A percentile compares a stretch with the other conserved stretches of the same genome.
phyloP scores from a whole-genome alignment of 306 rosid genomes.

The Cercis canadensis region DNA sequence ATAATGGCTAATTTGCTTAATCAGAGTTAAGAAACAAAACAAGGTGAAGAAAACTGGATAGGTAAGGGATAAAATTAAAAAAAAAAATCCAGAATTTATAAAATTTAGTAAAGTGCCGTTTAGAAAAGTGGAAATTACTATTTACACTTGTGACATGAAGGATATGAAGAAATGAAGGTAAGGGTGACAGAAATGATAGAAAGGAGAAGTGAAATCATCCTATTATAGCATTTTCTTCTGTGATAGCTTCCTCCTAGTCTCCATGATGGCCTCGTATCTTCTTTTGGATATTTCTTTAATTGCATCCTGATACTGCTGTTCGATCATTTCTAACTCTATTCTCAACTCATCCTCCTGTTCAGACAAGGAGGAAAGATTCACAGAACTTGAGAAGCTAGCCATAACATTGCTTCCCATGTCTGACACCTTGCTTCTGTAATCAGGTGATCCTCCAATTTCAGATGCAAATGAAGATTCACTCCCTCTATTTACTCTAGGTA shows the following conservation, averaged over 20 bases:
- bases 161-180: conserved; percentile 3
- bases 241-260: conserved; percentile 47
- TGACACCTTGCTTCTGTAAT: conserved; percentile 18
- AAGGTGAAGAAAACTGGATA: not conserved
- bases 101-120: no score
- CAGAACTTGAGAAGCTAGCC: conserved; percentile 17
- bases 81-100: no score
- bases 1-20: no score
- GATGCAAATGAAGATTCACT: conserved; percentile 33
- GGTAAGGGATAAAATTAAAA: no score
- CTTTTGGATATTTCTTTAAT: conserved; percentile 44
- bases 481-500: conserved; percentile 9
- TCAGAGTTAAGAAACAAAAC: no score
- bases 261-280: conserved; percentile 51
- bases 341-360: conserved; percentile 45
- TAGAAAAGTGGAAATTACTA: no score
- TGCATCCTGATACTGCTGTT: conserved; percentile 48
- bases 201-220: conserved; percentile 32
- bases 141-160: conserved; percentile 39
- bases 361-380: conserved; percentile 31
- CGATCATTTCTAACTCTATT: conserved; percentile 55
- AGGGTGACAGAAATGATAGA: conserved; percentile 23
- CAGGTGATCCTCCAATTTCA: conserved; percentile 17
- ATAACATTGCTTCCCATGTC: conserved; percentile 28
- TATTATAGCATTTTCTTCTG: conserved; percentile 37